These are phyloP conservation scores for Calonectria montana DNA, from an alignment of 2,329 filamentous ascomycete species.

Conservation along the genomic window DNA sequence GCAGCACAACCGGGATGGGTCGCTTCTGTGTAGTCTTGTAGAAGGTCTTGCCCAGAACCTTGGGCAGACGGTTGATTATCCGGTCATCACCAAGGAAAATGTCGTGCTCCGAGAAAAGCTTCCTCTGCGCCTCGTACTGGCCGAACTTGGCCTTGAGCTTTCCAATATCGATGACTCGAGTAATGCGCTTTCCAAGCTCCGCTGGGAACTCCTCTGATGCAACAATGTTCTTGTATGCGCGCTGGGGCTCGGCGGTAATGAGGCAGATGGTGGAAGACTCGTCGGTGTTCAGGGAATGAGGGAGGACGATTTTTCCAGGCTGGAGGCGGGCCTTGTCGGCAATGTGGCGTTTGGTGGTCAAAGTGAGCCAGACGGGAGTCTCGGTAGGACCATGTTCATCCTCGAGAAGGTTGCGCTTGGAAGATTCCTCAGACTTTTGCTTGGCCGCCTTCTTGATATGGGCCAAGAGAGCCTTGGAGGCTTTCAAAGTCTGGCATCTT, in stretches of 20 bases:
- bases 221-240: conserved; percentile 90
- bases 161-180: conserved; percentile 80
- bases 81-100: conserved; percentile 94
- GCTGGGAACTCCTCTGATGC: conserved; percentile 78
- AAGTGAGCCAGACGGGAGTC: conserved; percentile 69
- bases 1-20: conserved; percentile 84
- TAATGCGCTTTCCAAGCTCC: conserved; percentile 74
- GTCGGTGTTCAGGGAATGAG: conserved; percentile 78
- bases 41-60: conserved; percentile 89
- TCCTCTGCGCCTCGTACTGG: conserved; percentile 87
- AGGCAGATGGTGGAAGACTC: conserved; percentile 80
- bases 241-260: conserved; percentile 84
- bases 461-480: conserved; percentile 70
- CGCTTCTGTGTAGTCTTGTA: conserved; percentile 87
- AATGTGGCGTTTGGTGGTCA: conserved; percentile 75
- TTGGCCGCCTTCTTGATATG: conserved; percentile 70
- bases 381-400: conserved; percentile 57
- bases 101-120: conserved; percentile 88
- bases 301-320: conserved; percentile 83
- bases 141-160: conserved; percentile 88
- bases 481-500: conserved; percentile 65
- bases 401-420: conserved; percentile 68
- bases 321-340: conserved; percentile 82
- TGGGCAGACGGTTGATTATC: conserved; percentile 79
- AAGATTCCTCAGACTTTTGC: conserved; percentile 56